These are phyloP conservation scores for Coprinellus micaceus DNA, from an alignment of 768 basidiomycete species.

Conservation along the genomic window DNA sequence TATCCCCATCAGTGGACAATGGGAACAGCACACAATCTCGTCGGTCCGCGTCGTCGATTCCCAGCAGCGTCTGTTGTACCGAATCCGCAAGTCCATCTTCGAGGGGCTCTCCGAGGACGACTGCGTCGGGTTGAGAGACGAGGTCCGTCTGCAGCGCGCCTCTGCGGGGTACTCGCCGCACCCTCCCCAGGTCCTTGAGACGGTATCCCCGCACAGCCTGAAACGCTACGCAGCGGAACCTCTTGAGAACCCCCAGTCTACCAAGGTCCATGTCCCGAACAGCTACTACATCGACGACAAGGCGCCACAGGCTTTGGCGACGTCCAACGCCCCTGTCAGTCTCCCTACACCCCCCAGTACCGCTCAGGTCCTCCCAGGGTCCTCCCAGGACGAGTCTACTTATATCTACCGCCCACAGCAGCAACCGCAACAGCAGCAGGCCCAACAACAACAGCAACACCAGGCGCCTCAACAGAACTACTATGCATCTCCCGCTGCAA, in stretches of 20 bases:
- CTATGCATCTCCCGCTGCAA: constrained; percentile 15
- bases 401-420: constrained; percentile 9
- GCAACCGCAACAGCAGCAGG: constrained; percentile 1
- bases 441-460: constrained; percentile 7
- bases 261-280: constrained; percentile 30
- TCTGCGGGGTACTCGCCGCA: constrained; percentile 5
- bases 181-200: background rate
- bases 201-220: constrained; percentile 4
- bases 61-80: constrained; percentile 62
- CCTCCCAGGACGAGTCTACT: constrained; percentile 7
- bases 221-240: constrained; percentile 24
- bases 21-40: constrained; percentile 64
- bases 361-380: constrained; percentile 8
- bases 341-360: constrained; percentile 11
- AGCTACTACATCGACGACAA: constrained; percentile 29
- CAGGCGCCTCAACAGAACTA: constrained; percentile 7
- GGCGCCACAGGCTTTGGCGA: background rate
- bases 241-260: constrained; percentile 7
- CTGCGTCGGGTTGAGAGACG: constrained; percentile 53
- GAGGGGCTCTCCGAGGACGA: constrained; percentile 55
- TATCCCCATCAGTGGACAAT: constrained; percentile 49
- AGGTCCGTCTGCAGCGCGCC: constrained; percentile 44
- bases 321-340: constrained; percentile 1
- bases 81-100: constrained; percentile 54
- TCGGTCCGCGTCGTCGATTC: constrained; percentile 56